Percentiles rank a stretch among this genome's conserved stretches.
phyloP scores from a whole-genome alignment of 129 eudicot species.

The Rutidosis leptorrhynchoides region DNA sequence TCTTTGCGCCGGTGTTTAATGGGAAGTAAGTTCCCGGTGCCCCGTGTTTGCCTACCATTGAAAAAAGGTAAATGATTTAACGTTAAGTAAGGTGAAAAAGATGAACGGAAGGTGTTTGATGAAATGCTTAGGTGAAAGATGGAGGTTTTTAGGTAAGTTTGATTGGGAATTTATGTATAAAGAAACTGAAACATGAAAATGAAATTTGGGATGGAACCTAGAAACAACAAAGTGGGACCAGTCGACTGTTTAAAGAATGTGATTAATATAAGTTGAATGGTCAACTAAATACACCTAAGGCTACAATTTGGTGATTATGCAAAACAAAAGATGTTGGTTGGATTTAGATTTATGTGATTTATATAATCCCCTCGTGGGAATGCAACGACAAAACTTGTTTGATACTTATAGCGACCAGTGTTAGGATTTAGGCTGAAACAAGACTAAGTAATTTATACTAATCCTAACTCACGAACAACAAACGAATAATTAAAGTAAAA shows the following conservation, averaged over 20 bases:
- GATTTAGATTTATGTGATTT: background rate
- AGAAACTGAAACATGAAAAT: slow-evolving; percentile 17
- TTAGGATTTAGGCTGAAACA: no score
- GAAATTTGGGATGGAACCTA: slow-evolving; percentile 16
- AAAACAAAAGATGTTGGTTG: slow-evolving; percentile 12
- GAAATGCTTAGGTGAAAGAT: slow-evolving; percentile 5
- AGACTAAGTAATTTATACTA: no score
- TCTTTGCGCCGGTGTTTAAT: slow-evolving; percentile 71
- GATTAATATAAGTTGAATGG: no score
- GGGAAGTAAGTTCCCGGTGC: slow-evolving; percentile 40
- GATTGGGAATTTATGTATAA: slow-evolving; percentile 10
- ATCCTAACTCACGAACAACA: no score
- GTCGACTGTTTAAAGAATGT: no score
- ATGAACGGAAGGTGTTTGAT: slow-evolving; percentile 21
- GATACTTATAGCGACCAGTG: slow-evolving; percentile 9
- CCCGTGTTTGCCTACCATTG: slow-evolving; percentile 35
- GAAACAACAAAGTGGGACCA: slow-evolving; percentile 21
- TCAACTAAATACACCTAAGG: slow-evolving; percentile 28
- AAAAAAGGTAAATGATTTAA: slow-evolving; percentile 5
- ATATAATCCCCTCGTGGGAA: slow-evolving; percentile 15
- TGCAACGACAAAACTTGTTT: slow-evolving; percentile 18
- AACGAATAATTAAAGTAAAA: no score
- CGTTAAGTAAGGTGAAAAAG: no score
- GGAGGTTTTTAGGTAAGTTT: background rate
- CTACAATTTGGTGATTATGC: slow-evolving; percentile 3